Evolutionary conservation across 2,329 filamentous ascomycete species (phyloP).

Genomic region (Colletotrichum liaoningense): DNA sequence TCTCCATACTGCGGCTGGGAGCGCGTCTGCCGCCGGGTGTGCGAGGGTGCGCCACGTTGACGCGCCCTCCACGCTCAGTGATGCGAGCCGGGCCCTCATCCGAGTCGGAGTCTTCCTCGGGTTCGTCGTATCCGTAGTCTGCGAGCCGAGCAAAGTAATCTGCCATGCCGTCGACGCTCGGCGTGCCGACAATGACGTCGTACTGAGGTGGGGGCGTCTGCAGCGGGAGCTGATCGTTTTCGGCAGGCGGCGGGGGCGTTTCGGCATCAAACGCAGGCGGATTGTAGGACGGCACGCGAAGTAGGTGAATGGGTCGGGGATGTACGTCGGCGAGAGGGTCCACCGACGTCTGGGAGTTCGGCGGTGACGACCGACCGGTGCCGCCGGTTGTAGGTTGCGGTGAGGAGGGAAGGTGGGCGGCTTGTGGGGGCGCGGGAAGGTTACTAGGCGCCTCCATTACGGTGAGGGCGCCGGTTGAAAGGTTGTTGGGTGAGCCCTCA

Average conservation of each 20-base stretch:
- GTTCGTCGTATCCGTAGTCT: constrained; percentile 68
- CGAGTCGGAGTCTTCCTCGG: constrained; percentile 57
- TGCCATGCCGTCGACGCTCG: constrained; percentile 76
- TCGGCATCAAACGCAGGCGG: constrained; percentile 90
- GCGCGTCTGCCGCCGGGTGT: constrained; percentile 65
- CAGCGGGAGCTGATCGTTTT: constrained; percentile 48
- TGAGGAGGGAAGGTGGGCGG: constrained; percentile 60
- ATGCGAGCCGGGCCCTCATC: constrained; percentile 59
- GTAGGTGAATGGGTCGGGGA: constrained; percentile 82
- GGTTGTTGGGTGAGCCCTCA: constrained; percentile 72
- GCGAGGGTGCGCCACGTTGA: constrained; percentile 68
- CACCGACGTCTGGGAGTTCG: constrained; percentile 22
- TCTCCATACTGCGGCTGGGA: constrained; percentile 68
- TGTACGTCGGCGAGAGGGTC: constrained; percentile 39
- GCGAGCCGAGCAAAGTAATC: constrained; percentile 90
- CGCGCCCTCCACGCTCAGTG: constrained; percentile 62
- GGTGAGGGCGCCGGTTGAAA: constrained; percentile 63
- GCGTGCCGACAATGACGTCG: constrained; percentile 78
- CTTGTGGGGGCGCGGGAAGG: constrained; percentile 63
- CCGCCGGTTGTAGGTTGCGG: constrained; percentile 37
- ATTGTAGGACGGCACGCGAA: constrained; percentile 87
- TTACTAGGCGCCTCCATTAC: constrained; percentile 48
- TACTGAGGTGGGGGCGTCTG: constrained; percentile 89
- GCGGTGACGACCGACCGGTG: constrained; percentile 20
- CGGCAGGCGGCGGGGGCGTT: constrained; percentile 73